Percentiles rank a stretch among this genome's conserved stretches.
phyloP scores from a whole-genome alignment of 192 early-diverging fungal species.

The Podila epicladia region DNA sequence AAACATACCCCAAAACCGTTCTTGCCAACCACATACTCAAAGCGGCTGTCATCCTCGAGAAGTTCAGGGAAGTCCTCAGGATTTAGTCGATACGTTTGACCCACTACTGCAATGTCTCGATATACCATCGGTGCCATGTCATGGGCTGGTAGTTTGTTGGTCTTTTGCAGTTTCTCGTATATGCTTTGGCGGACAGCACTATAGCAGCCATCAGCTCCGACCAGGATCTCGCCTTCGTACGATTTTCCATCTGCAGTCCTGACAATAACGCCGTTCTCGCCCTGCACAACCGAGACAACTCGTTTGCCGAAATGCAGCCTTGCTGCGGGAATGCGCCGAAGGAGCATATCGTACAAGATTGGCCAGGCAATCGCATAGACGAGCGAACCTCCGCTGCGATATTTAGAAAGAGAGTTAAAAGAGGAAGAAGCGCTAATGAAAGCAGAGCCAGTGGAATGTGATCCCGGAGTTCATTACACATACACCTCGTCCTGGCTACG shows the following conservation, averaged over 20 bases:
- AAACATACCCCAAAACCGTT: too few relatives aligned
- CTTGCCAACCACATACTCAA: too few relatives aligned
- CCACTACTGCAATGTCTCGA: conserved; percentile 17
- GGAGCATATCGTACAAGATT: conserved; percentile 8
- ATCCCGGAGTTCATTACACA: too few relatives aligned
- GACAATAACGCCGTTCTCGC: conserved; percentile 18
- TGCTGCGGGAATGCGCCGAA: conserved; percentile 4
- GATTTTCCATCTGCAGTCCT: conserved; percentile 24
- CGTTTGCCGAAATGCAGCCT: conserved; percentile 21
- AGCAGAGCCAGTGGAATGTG: too few relatives aligned
- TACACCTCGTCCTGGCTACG: neutral
- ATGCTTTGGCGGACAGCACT: conserved; percentile 34
- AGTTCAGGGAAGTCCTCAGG: conserved; percentile 15
- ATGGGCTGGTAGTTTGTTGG: conserved; percentile 1
- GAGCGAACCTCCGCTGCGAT: neutral
- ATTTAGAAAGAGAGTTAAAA: too few relatives aligned
- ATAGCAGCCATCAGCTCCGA: conserved; percentile 53
- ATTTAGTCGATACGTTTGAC: conserved; percentile 10
- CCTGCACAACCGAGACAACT: conserved; percentile 18
- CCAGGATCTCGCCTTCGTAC: conserved; percentile 30
- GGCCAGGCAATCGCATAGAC: conserved; percentile 7
- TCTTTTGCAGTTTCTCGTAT: conserved; percentile 8
- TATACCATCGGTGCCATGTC: conserved; percentile 9
- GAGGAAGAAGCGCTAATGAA: too few relatives aligned
- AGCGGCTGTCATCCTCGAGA: neutral